Conservation (phyloP, 306 rosid species). For the Trifolium subterraneum region DNA sequence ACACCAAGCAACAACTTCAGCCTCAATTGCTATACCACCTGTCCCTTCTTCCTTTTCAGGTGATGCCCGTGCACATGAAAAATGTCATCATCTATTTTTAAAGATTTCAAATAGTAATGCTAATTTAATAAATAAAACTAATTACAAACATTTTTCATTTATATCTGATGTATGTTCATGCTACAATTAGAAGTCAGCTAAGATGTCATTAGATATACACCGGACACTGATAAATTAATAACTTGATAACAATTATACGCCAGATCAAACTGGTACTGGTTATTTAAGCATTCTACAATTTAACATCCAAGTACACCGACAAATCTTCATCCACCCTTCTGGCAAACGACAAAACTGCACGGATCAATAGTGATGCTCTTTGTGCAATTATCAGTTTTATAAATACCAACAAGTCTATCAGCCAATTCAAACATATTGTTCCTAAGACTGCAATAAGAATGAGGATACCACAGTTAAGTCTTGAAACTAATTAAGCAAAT, state of each 20-base stretch:
- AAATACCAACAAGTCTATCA: conserved; percentile 91
- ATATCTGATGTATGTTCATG: background rate
- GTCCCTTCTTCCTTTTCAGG: too few relatives aligned
- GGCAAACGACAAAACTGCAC: conserved; percentile 72
- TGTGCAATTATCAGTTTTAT: conserved; percentile 93
- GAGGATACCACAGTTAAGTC: conserved; percentile 26
- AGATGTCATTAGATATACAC: conserved; percentile 37
- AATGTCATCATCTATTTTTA: background rate
- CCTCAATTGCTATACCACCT: background rate
- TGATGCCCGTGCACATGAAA: background rate
- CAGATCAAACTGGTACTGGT: conserved; percentile 22
- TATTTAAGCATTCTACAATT: conserved; percentile 23
- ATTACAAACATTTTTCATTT: conserved; percentile 20
- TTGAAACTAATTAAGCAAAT: background rate
- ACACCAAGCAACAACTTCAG: background rate
- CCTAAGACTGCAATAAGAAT: conserved; percentile 66
- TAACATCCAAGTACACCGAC: conserved; percentile 15
- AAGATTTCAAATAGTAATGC: background rate
- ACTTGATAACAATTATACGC: conserved; percentile 18
- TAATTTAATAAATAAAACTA: conserved; percentile 4
- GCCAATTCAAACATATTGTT: conserved; percentile 99
- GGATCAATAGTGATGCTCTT: conserved; percentile 93
- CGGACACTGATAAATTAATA: conserved; percentile 13
- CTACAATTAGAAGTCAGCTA: conserved; percentile 1
- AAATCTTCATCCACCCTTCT: conserved; percentile 63